A percentile compares a stretch with the other conserved stretches of the same genome.
phyloP scores from a whole-genome alignment of 106 monocot genomes.

The Agapanthus africanus region DNA sequence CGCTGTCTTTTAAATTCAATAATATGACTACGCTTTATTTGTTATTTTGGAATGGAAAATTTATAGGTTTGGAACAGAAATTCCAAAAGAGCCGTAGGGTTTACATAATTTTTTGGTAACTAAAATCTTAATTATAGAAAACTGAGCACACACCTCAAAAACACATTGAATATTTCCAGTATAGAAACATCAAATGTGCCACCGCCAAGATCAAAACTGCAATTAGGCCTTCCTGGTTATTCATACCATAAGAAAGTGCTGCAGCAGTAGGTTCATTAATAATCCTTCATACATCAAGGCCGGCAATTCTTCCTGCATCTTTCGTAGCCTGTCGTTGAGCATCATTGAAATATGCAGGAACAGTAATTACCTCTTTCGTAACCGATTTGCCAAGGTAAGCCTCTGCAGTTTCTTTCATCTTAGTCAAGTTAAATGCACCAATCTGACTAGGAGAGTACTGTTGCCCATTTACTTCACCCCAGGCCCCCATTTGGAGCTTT shows the following conservation, averaged over 20 bases:
- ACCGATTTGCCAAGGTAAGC: constrained; percentile 50
- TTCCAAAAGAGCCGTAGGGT: no score
- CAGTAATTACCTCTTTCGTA: constrained; percentile 72
- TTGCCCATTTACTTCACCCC: constrained; percentile 60
- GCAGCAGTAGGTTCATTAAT: constrained; percentile 75
- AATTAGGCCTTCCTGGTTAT: constrained; percentile 62
- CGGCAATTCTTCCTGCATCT: constrained; percentile 71
- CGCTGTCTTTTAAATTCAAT: no score
- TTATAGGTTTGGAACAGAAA: no score
- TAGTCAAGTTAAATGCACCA: constrained; percentile 62
- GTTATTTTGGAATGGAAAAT: no score
- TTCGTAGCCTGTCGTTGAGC: constrained; percentile 79
- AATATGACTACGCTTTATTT: no score
- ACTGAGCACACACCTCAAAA: constrained; percentile 48
- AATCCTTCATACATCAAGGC: constrained; percentile 63
- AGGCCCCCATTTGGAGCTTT: constrained; percentile 66
- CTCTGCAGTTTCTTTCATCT: constrained; percentile 86
- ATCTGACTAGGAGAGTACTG: constrained; percentile 62
- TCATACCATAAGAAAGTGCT: constrained; percentile 66
- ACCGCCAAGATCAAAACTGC: constrained; percentile 69
- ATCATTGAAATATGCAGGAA: constrained; percentile 88
- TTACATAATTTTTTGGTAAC: no score
- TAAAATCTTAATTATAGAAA: no score
- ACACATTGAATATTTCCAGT: constrained; percentile 83
- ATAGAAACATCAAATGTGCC: constrained; percentile 71